phyloP scores from a whole-genome alignment of 306 rosid species.

The Morella rubra region DNA sequence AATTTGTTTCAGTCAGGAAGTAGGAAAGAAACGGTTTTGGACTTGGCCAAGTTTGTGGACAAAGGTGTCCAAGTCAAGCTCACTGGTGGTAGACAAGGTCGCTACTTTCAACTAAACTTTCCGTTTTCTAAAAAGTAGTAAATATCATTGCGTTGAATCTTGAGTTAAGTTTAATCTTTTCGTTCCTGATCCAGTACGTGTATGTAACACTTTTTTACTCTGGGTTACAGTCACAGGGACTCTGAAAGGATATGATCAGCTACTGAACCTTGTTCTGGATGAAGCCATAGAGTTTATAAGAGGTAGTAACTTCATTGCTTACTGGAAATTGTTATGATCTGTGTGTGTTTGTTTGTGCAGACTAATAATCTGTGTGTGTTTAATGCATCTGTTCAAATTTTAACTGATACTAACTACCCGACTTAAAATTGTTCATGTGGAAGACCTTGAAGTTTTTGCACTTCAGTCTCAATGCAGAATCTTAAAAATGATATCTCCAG shows the following conservation, averaged over 20 bases:
- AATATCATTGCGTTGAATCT: background rate
- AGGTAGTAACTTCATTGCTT: conserved; percentile 46
- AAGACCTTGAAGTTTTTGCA: background rate
- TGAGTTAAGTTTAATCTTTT: background rate
- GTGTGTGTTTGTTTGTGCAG: background rate
- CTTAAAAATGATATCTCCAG: background rate
- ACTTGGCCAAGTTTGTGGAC: conserved; percentile 86
- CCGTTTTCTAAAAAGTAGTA: background rate
- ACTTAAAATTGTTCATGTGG: background rate
- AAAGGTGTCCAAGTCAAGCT: conserved; percentile 94
- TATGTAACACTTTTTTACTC: background rate
- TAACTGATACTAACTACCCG: background rate
- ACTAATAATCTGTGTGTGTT: background rate
- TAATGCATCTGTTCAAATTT: background rate
- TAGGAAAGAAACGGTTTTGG: conserved; percentile 81
- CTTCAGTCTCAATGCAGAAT: background rate
- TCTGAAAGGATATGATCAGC: conserved; percentile 93
- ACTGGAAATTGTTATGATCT: background rate
- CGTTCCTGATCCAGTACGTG: background rate
- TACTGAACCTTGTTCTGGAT: conserved; percentile 89
- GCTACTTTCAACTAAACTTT: background rate
- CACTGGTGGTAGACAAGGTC: conserved; percentile 91
- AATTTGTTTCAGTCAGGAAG: conserved; percentile 49
- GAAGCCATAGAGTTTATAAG: conserved; percentile 89
- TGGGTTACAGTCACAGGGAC: conserved; percentile 75